Percentiles rank a stretch among this genome's conserved stretches.
Conservation (phyloP, 75 land plant species). For the Azolla pinnata region DNA sequence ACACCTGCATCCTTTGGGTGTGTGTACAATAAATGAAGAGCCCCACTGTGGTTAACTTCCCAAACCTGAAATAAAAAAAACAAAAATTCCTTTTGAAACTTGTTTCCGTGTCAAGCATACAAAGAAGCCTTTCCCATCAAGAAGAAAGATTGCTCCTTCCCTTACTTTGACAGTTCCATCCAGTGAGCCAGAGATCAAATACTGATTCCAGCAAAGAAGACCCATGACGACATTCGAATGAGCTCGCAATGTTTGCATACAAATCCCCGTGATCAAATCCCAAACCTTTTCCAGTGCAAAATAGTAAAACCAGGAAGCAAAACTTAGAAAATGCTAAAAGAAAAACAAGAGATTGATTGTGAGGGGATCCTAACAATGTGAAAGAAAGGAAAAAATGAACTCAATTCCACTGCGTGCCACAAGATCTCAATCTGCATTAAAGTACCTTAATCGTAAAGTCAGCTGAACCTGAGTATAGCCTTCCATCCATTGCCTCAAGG, state of each 20-base stretch:
- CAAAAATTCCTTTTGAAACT: no score
- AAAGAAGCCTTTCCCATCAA: no score
- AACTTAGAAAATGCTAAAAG: no score
- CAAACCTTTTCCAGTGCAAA: no score
- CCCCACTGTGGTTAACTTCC: conserved; percentile 59
- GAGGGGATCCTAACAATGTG: no score
- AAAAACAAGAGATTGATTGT: no score
- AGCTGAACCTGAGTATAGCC: conserved; percentile 88
- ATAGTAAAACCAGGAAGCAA: no score
- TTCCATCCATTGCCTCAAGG: conserved; percentile 52
- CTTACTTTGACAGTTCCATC: conserved; percentile 79
- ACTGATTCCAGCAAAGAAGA: conserved; percentile 92
- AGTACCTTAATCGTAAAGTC: conserved; percentile 74
- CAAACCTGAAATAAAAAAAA: conserved; percentile 94
- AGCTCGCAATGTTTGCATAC: conserved; percentile 70
- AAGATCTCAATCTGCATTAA: no score
- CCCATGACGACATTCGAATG: conserved; percentile 91
- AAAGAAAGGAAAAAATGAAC: no score
- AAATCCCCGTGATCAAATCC: conserved; percentile 62
- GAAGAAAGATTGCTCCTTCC: no score
- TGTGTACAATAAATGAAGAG: conserved; percentile 73
- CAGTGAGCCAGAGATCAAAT: conserved; percentile 75
- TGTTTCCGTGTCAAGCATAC: no score
- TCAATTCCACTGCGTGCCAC: no score
- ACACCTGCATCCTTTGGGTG: conserved; percentile 15